These are phyloP conservation scores for Heterobasidion parviporum DNA, from an alignment of 1,284 basidiomycete species.

Conservation along the genomic window DNA sequence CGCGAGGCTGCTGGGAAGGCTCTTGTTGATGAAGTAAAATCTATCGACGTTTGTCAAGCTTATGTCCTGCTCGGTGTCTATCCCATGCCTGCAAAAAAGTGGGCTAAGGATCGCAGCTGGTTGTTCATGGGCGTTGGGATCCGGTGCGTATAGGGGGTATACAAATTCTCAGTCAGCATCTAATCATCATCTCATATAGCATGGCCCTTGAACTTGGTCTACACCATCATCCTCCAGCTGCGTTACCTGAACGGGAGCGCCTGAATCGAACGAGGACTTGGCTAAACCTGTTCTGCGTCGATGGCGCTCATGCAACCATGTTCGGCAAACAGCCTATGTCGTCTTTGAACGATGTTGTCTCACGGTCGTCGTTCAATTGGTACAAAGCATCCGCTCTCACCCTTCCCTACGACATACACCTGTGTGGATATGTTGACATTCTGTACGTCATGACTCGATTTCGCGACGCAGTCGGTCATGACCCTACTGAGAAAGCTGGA, in stretches of 20 bases:
- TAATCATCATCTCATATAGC: conserved; percentile 18
- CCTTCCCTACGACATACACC: conserved; percentile 42
- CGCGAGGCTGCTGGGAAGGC: conserved; percentile 41
- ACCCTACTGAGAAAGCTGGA: background rate
- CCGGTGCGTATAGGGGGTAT: conserved; percentile 24
- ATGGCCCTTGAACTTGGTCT: conserved; percentile 45
- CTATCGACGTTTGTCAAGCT: conserved; percentile 50
- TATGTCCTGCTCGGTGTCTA: conserved; percentile 44
- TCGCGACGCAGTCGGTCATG: conserved; percentile 22
- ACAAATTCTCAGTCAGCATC: background rate
- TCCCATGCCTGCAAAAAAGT: conserved; percentile 46
- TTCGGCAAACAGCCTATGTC: conserved; percentile 62
- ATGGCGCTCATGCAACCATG: conserved; percentile 55
- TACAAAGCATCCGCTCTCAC: conserved; percentile 32
- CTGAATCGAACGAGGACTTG: conserved; percentile 55
- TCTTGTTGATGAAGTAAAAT: conserved; percentile 38
- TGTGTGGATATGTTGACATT: conserved; percentile 45
- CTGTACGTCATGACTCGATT: conserved; percentile 40
- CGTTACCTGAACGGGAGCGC: conserved; percentile 30
- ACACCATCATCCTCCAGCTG: conserved; percentile 31
- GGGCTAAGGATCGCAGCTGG: conserved; percentile 50
- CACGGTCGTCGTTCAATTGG: conserved; percentile 46
- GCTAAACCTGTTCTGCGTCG: conserved; percentile 60
- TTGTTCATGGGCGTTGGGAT: conserved; percentile 52
- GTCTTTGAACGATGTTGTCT: conserved; percentile 47